Percentiles rank a stretch among this genome's conserved stretches.
phyloP scores from a whole-genome alignment of 116 monocot species.

The Zostera marina region DNA sequence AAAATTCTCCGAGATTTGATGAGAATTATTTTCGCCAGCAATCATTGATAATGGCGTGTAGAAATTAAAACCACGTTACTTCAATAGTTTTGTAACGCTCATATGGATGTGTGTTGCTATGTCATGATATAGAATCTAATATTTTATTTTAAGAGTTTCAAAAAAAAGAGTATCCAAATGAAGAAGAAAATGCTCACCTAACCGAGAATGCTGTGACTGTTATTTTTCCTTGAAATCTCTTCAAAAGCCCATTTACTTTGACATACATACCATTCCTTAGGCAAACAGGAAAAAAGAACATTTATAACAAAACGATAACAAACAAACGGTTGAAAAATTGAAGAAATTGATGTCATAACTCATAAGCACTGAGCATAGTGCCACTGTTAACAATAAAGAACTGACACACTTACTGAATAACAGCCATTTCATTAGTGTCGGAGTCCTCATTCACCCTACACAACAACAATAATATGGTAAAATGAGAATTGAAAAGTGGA shows the following conservation, averaged over 20 bases:
- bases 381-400: background rate
- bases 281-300: background rate
- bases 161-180: background rate
- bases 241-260: conserved; percentile 51
- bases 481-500: background rate
- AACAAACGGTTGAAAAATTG: background rate
- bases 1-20: too few species aligned
- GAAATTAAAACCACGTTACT: too few species aligned
- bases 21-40: too few species aligned
- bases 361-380: background rate
- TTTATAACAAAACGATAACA: background rate
- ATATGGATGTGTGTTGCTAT: too few species aligned
- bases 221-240: conserved; percentile 72
- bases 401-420: conserved; percentile 40
- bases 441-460: conserved; percentile 59
- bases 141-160: too few species aligned
- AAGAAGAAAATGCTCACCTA: conserved; percentile 15
- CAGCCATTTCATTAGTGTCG: conserved; percentile 60
- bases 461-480: background rate
- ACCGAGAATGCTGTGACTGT: conserved; percentile 57
- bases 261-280: conserved; percentile 90
- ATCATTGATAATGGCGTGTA: too few species aligned
- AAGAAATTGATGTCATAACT: background rate
- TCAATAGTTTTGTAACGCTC: too few species aligned
- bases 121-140: too few species aligned